These are phyloP conservation scores for Metschnikowia kofuensis DNA, from an alignment of 805 yeast species.

Conservation along the genomic window DNA sequence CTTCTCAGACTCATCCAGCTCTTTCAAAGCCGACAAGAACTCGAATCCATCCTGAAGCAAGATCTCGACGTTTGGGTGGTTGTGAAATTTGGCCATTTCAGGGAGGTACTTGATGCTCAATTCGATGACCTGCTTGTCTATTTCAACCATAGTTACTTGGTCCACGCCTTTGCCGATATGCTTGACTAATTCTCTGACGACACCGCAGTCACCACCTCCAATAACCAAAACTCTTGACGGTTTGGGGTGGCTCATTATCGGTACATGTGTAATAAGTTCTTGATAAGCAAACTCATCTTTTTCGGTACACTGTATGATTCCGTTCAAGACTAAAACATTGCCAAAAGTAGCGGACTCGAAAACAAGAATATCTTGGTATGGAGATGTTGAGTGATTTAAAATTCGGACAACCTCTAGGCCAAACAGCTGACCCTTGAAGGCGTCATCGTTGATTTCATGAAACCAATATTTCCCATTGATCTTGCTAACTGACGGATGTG, in stretches of 20 bases:
- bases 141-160: constrained; percentile 77
- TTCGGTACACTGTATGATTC: constrained; percentile 88
- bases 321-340: constrained; percentile 85
- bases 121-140: constrained; percentile 78
- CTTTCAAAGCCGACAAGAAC: constrained; percentile 46
- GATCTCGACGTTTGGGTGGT: constrained; percentile 63
- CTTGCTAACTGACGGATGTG: constrained; percentile 28
- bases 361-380: constrained; percentile 78
- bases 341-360: constrained; percentile 77
- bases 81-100: constrained; percentile 63
- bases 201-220: constrained; percentile 98
- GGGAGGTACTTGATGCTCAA: constrained; percentile 73
- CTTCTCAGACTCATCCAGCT: constrained; percentile 36
- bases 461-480: constrained; percentile 60
- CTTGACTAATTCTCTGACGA: constrained; percentile 81
- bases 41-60: constrained; percentile 82
- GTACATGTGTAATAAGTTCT: constrained; percentile 84
- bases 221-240: constrained; percentile 81
- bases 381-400: constrained; percentile 63
- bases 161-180: constrained; percentile 50
- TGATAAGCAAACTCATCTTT: constrained; percentile 93
- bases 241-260: constrained; percentile 69
- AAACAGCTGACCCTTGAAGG: constrained; percentile 88
- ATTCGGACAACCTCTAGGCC: constrained; percentile 59
- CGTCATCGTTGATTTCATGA: constrained; percentile 63